phyloP scores from a whole-genome alignment of 202 grass and related monocot species.

The Saccharum hybrid region DNA sequence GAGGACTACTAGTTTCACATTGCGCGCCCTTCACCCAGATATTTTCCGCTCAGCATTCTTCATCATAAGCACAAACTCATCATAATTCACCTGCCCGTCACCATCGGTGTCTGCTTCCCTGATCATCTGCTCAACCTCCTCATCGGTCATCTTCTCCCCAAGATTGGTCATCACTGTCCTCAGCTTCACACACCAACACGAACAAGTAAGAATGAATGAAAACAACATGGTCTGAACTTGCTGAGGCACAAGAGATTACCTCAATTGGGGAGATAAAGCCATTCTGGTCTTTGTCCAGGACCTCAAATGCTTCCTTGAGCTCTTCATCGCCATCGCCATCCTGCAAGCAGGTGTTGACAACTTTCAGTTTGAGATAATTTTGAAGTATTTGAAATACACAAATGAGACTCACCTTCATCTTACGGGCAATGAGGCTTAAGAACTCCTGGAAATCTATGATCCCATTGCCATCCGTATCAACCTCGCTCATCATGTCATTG shows the following conservation, averaged over 20 bases:
- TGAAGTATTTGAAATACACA: neutral
- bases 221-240: slow-evolving; percentile 15
- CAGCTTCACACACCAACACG: slow-evolving; percentile 51
- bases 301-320: slow-evolving; percentile 75
- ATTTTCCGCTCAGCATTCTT: slow-evolving; percentile 53
- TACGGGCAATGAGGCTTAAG: slow-evolving; percentile 60
- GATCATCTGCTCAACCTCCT: slow-evolving; percentile 88
- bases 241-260: slow-evolving; percentile 30
- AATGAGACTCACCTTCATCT: slow-evolving; percentile 57
- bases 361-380: neutral
- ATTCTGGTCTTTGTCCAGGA: slow-evolving; percentile 80
- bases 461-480: slow-evolving; percentile 77
- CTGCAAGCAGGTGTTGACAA: slow-evolving; percentile 31
- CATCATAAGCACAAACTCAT: slow-evolving; percentile 83
- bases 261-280: slow-evolving; percentile 78
- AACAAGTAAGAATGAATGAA: slow-evolving; percentile 9
- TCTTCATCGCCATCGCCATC: slow-evolving; percentile 69
- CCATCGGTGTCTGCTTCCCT: slow-evolving; percentile 71
- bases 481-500: slow-evolving; percentile 73
- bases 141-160: slow-evolving; percentile 71
- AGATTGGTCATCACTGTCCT: slow-evolving; percentile 80
- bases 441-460: slow-evolving; percentile 87
- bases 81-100: slow-evolving; percentile 74
- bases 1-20: slow-evolving; percentile 23
- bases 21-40: slow-evolving; percentile 40